Percentiles rank a stretch among this genome's conserved stretches.
These are phyloP conservation scores for Pseudogymnoascus sp. DNA, from an alignment of 2,329 filamentous ascomycete species.

Conservation along the genomic window DNA sequence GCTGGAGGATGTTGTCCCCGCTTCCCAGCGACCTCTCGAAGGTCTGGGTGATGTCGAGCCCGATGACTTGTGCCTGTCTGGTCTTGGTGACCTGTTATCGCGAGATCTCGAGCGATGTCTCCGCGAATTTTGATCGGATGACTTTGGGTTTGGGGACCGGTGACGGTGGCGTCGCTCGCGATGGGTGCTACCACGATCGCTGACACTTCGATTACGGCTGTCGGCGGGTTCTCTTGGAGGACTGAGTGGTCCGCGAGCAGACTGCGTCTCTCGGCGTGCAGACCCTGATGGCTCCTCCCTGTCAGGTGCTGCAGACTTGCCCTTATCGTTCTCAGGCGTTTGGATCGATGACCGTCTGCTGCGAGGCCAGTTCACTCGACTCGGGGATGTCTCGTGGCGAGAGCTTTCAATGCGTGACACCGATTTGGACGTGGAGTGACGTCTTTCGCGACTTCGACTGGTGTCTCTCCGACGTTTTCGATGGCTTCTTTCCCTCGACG, in stretches of 20 bases:
- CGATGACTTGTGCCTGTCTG: conserved; percentile 11
- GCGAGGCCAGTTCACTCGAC: conserved; percentile 23
- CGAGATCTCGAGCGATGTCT: conserved; percentile 1
- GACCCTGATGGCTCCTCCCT: conserved; percentile 20
- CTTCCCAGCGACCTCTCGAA: conserved; percentile 18
- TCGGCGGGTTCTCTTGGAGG: neutral
- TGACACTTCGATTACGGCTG: neutral
- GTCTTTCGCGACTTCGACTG: conserved; percentile 25
- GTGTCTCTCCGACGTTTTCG: conserved; percentile 25
- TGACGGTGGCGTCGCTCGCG: neutral
- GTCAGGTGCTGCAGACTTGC: conserved; percentile 20
- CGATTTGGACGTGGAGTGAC: conserved; percentile 17
- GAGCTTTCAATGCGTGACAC: conserved; percentile 21
- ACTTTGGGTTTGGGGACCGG: neutral
- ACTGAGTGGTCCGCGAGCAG: neutral
- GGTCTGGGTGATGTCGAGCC: conserved; percentile 17
- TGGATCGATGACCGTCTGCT: conserved; percentile 17
- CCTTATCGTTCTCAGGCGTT: conserved; percentile 19
- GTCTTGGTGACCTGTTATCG: conserved; percentile 16
- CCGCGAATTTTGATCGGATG: neutral
- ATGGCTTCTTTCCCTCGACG: conserved; percentile 25
- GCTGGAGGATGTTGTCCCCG: conserved; percentile 19
- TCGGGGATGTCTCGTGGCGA: conserved; percentile 21
- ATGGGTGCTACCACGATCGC: neutral
- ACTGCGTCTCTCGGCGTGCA: neutral